A percentile compares a stretch with the other conserved stretches of the same genome.
phyloP scores from a whole-genome alignment of 2,329 filamentous ascomycete genomes.

The Dichotomopilus funicola region DNA sequence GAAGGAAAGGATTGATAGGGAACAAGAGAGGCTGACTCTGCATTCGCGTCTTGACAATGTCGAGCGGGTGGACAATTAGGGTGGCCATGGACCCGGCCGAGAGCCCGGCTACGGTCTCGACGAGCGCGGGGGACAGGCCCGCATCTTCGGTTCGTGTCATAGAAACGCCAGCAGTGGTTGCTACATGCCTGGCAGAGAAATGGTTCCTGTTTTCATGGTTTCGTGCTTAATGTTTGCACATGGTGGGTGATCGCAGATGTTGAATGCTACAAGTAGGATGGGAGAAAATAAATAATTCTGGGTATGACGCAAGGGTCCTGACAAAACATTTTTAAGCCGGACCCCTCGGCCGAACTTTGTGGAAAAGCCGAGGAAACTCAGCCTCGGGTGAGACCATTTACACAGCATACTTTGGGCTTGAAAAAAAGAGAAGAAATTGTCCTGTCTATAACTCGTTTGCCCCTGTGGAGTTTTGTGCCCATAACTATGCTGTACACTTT shows the following conservation, averaged over 20 bases:
- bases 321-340: not conserved
- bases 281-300: not conserved
- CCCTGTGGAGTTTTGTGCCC: slow-evolving; percentile 10
- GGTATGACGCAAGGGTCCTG: slow-evolving; percentile 16
- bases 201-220: not conserved
- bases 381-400: not conserved
- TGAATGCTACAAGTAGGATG: not conserved
- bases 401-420: not conserved
- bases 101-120: slow-evolving; percentile 87
- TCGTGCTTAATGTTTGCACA: slow-evolving; percentile 6
- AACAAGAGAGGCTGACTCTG: slow-evolving; percentile 56
- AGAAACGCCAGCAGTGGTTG: slow-evolving; percentile 23
- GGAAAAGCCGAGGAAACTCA: slow-evolving; percentile 1
- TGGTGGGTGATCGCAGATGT: not conserved
- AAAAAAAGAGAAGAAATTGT: not conserved
- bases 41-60: slow-evolving; percentile 93
- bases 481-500: slow-evolving; percentile 24
- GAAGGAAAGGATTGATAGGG: not conserved
- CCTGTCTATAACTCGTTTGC: not conserved
- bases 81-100: slow-evolving; percentile 83
- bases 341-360: slow-evolving; percentile 12
- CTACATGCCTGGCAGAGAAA: slow-evolving; percentile 17
- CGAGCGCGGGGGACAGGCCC: slow-evolving; percentile 65
- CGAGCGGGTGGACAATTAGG: slow-evolving; percentile 81
- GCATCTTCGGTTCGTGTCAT: slow-evolving; percentile 46